Base-by-base conservation (phyloP, 1,284 basidiomycete genomes). In the Malassezia sp. region DNA sequence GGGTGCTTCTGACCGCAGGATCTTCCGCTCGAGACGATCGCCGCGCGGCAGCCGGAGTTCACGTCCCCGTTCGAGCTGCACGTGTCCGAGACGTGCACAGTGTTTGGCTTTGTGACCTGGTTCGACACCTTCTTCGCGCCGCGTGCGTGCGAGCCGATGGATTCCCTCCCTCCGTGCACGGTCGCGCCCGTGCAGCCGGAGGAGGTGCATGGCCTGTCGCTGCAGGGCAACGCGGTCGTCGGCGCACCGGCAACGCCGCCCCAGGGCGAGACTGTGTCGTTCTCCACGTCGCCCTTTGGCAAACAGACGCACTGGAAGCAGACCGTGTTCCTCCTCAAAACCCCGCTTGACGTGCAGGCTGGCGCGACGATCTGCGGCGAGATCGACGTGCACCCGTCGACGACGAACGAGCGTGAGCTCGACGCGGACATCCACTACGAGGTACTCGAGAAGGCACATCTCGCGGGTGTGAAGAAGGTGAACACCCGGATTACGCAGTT, bases 281-380 rank as follows among this genome's bases (percentile, higher is more conserved):
- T 96, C 71, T 91, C 87, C 54, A 97, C 91, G 0, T 86, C 88
- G 0, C 88, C 91, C 4, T 53, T 73, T 59, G 85, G 84, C 53
- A 79, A 80, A 38, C 80, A 84, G 18, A 97, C 91, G n/a, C 91
- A 97, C 71, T 97, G 91, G 91, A 91, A 91, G 71, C 91, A 97
- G 69, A 90, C 90, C 0, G 64, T 89, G 10, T 93, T 97, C 71
- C 73, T 96, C 54, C 75, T 97, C 53, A 77, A 79, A 45, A 79
- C 88, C 41, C 84, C 87, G 0, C 78, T 96, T 50, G 63, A 71
- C 20, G 81, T 84, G 0, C 74, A 77, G 7, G 78, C 83, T 70
- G 88, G 87, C 53, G 86, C 83, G 1, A 69, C 76, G n/a, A 79
- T 96, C 24, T 71, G 75, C 6, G 91, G 91, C 7, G 78, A 74